Conservation (phyloP, 495 filamentous ascomycete genomes). For the Aspergillus diversus region DNA sequence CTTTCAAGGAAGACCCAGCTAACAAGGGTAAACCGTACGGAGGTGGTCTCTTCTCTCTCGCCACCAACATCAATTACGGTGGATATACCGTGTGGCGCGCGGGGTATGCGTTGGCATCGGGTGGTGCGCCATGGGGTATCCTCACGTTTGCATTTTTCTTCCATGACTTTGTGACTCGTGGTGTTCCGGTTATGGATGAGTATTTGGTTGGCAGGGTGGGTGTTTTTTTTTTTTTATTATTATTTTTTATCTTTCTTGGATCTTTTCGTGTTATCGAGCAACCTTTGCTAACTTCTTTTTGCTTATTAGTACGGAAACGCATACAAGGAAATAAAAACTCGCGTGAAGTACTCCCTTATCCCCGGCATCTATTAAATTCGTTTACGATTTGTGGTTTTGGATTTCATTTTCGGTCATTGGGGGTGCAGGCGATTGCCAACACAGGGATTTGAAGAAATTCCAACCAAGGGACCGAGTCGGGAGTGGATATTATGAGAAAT, state of each 20-base stretch:
- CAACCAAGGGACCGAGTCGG: no score
- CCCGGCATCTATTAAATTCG: neutral
- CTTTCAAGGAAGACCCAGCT: constrained; percentile 54
- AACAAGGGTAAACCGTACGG: constrained; percentile 59
- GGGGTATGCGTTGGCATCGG: constrained; percentile 51
- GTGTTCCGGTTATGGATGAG: constrained; percentile 49
- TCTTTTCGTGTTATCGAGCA: neutral
- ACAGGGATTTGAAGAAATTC: no score
- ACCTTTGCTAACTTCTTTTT: neutral
- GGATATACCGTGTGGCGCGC: constrained; percentile 60
- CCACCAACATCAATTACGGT: constrained; percentile 64
- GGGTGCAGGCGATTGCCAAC: no score
- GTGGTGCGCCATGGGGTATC: constrained; percentile 48
- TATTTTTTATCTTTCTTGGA: neutral
- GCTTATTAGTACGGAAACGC: neutral
- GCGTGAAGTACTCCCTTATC: neutral
- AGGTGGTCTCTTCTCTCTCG: constrained; percentile 53
- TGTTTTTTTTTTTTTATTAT: no score
- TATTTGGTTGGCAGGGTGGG: constrained; percentile 43
- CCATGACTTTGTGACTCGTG: constrained; percentile 49
- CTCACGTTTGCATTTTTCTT: constrained; percentile 42
- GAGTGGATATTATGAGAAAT: no score
- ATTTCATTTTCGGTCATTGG: no score
- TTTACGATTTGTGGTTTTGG: no score
- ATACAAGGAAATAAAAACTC: neutral